Evolutionary conservation across 495 filamentous ascomycete genomes (phyloP).

Genomic region (Hypoxylon fuscum): DNA sequence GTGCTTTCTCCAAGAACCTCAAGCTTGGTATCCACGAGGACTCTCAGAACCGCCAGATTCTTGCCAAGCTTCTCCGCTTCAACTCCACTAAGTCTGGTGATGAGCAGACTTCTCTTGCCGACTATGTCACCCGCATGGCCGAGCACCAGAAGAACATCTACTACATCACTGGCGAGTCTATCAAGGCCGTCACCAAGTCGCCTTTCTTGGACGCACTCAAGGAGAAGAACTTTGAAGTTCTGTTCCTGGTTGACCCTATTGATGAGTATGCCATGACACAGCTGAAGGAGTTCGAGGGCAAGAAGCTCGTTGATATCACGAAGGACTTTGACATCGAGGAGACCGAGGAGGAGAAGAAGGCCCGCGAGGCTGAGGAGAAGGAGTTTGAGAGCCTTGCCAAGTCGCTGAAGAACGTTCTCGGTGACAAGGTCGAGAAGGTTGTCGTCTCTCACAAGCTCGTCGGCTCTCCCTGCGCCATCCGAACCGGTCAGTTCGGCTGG

Average conservation of each 20-base stretch:
- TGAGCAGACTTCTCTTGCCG: constrained; percentile 89
- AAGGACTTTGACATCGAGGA: constrained; percentile 99
- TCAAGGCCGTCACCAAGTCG: constrained; percentile 97
- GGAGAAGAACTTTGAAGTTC: constrained; percentile 99
- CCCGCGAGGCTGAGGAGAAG: constrained; percentile 97
- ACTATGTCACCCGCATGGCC: constrained; percentile 98
- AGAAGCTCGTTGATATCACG: constrained; percentile 99
- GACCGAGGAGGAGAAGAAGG: constrained; percentile 98
- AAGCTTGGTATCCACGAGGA: constrained; percentile 99
- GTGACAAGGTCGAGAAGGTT: constrained; percentile 99
- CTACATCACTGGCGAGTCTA: constrained; percentile 99
- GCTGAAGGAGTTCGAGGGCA: constrained; percentile 99
- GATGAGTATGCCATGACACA: constrained; percentile 99
- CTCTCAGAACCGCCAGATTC: constrained; percentile 90
- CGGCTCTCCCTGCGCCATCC: constrained; percentile 96
- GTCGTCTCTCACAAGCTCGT: constrained; percentile 98
- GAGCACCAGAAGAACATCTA: constrained; percentile 99
- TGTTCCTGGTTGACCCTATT: constrained; percentile 99
- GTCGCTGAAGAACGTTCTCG: constrained; percentile 97
- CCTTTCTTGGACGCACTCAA: constrained; percentile 99
- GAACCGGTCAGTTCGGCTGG: constrained; percentile 99
- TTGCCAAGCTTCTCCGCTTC: constrained; percentile 99
- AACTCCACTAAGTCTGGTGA: constrained; percentile 98
- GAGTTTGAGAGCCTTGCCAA: constrained; percentile 94
- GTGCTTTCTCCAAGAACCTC: constrained; percentile 99